phyloP scores from a whole-genome alignment of 2,329 filamentous ascomycete species.

The Ceratocystis alfenasii region DNA sequence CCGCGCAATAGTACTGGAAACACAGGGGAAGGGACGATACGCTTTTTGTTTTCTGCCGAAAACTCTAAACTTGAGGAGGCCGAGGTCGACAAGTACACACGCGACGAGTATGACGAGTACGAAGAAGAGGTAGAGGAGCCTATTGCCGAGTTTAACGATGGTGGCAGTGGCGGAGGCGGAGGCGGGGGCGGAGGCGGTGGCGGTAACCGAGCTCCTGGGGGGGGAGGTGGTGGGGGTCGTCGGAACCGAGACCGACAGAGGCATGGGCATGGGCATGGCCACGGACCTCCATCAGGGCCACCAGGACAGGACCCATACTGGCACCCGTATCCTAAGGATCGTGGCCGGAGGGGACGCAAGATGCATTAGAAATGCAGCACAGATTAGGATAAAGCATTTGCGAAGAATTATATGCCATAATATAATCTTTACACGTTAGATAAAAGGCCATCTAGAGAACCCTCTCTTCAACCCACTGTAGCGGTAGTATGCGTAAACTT shows the following conservation, averaged over 20 bases:
- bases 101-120: conserved; percentile 63
- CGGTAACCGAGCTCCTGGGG: conserved; percentile 25
- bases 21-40: conserved; percentile 59
- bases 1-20: conserved; percentile 12
- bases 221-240: conserved; percentile 18
- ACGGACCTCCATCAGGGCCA: conserved; percentile 18
- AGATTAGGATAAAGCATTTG: background rate
- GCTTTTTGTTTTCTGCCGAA: conserved; percentile 78
- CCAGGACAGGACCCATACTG: conserved; percentile 17
- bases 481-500: background rate
- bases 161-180: conserved; percentile 1
- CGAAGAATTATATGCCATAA: background rate
- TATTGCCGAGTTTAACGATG: conserved; percentile 28
- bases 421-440: too few species aligned
- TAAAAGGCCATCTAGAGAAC: background rate
- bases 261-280: conserved; percentile 3
- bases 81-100: conserved; percentile 55
- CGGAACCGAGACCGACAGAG: conserved; percentile 17
- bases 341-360: conserved; percentile 17
- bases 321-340: conserved; percentile 21
- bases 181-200: background rate
- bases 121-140: conserved; percentile 64
- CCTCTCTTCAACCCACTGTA: background rate
- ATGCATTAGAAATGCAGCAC: conserved; percentile 11
- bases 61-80: conserved; percentile 60